Evolutionary conservation across 768 basidiomycete genomes (phyloP).

Genomic region (Suillus plorans): DNA sequence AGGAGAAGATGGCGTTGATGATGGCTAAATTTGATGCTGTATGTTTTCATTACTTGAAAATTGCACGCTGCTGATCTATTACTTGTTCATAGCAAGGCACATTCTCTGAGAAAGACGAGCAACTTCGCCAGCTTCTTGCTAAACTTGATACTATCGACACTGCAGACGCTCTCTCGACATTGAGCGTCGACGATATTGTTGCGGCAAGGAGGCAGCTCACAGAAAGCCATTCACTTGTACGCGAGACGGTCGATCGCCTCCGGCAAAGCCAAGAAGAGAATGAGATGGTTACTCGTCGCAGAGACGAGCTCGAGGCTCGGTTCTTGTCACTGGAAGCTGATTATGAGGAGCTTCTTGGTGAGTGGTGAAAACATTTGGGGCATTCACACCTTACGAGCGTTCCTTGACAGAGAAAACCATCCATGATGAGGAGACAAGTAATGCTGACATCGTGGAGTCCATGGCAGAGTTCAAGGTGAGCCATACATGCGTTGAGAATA

Average conservation of each 20-base stretch:
- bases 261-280: constrained; percentile 91
- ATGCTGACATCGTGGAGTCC: constrained; percentile 79
- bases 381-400: constrained; percentile 11
- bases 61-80: constrained; percentile 10
- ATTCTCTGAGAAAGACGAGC: constrained; percentile 94
- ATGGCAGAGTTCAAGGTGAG: constrained; percentile 88
- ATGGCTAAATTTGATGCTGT: constrained; percentile 99
- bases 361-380: constrained; percentile 25
- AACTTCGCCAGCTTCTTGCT: constrained; percentile 77
- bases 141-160: constrained; percentile 85
- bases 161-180: constrained; percentile 47
- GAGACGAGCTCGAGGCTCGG: constrained; percentile 86
- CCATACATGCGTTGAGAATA: constrained; percentile 3
- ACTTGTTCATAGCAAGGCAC: constrained; percentile 67
- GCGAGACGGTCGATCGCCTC: constrained; percentile 88
- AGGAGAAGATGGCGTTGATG: constrained; percentile 99
- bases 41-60: constrained; percentile 28
- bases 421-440: constrained; percentile 82
- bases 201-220: constrained; percentile 84
- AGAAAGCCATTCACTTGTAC: constrained; percentile 81
- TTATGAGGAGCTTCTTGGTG: constrained; percentile 95
- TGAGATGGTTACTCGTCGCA: constrained; percentile 76
- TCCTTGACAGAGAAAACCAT: constrained; percentile 79
- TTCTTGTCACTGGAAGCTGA: constrained; percentile 83
- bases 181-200: constrained; percentile 76